Base-by-base conservation (phyloP, 768 basidiomycete species). In the Agrocybe chaxingu region DNA sequence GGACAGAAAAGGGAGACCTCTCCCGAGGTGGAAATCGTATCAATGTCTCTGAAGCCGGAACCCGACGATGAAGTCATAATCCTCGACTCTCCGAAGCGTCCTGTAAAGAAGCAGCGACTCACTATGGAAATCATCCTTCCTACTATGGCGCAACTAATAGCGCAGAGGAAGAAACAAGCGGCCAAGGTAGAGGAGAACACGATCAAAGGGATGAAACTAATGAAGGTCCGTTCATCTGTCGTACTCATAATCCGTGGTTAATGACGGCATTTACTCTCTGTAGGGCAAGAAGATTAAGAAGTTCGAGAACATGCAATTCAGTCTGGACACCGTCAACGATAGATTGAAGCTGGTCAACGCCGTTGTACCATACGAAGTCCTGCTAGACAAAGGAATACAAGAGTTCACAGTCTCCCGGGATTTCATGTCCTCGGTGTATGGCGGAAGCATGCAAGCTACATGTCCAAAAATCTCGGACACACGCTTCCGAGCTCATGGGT, bases 391-490 rank as follows among this genome's bases (percentile, higher is more conserved):
- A 24, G 42, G 38, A 6, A 61, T 57, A 4, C 57, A 57, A 7
- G 63, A 71, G 29, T 51, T 57, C 19, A 64, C 62, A 2, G 65
- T 71, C 5, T 52, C 58, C 0, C 67, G 70, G 1, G 16, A 40
- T 1, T 64, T 71, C 43, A 60, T 73, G 45, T 62, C 64, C 2
- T n/a, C 55, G 1, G 48, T 50, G 2, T 75, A 69, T 48, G 74
- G 72, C 11, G 73, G 74, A 2, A 70, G 60, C 48, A 19, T 51
- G 4, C 66, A 68, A 45, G 56, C 53, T 3, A 66, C 65, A 1
- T 62, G 57, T 38, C 70, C 70, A 0, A 40, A 11, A 0, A 66
- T 67, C 9, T 30, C 45, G 2, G 30, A 49, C 2, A 40, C 55
- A 0, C 56, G 53, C n/a, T 6, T 68, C 4, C 59, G 52, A 0